Percentiles rank a stretch among this genome's conserved stretches.
Conservation (phyloP, 2,329 filamentous ascomycete species). For the Colletotrichum agaves region DNA sequence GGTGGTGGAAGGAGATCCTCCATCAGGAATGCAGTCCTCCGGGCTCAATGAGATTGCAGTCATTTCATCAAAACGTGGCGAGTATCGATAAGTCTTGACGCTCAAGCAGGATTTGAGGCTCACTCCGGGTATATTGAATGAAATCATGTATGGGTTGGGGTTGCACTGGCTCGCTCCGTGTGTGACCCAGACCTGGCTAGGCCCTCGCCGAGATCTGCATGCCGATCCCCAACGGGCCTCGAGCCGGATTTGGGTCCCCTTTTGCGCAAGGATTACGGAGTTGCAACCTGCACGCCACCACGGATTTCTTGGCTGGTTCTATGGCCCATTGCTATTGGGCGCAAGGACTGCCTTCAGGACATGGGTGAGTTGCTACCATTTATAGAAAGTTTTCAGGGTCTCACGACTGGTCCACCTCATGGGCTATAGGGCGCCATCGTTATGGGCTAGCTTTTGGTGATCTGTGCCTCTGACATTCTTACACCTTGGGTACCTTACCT, state of each 20-base stretch:
- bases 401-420: not conserved
- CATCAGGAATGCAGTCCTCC: not conserved
- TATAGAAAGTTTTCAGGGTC: not conserved
- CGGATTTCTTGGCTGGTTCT: not conserved
- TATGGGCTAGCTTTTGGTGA: no score
- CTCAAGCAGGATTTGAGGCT: conserved; percentile 18
- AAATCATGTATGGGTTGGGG: conserved; percentile 36
- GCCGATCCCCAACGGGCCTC: conserved; percentile 20
- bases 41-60: not conserved
- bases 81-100: not conserved
- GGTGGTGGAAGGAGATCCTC: not conserved
- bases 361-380: not conserved
- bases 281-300: conserved; percentile 19
- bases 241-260: conserved; percentile 31
- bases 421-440: no score
- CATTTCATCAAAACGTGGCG: conserved; percentile 3
- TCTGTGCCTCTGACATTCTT: no score
- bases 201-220: conserved; percentile 33
- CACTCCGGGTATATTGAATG: conserved; percentile 5
- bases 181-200: conserved; percentile 21
- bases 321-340: not conserved
- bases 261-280: not conserved
- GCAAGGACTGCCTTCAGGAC: not conserved
- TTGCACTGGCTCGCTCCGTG: conserved; percentile 20
- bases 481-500: no score